Conservation (phyloP, 2,329 filamentous ascomycete species). For the Paracoccidioides lutzii region DNA sequence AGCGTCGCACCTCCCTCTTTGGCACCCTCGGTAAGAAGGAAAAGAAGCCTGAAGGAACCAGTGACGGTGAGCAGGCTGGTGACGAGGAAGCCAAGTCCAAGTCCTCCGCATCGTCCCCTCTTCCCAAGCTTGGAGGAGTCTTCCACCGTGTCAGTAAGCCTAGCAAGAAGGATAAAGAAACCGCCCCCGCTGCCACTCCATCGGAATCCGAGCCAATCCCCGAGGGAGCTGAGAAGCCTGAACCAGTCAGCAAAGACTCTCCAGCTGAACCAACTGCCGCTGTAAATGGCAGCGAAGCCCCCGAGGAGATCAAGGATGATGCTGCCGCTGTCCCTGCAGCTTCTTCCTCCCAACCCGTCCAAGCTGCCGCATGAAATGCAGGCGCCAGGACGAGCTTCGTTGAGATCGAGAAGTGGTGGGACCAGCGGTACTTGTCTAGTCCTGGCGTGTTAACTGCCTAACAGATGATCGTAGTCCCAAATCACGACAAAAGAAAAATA, state of each 20-base stretch:
- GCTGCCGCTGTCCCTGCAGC: slow-evolving; percentile 20
- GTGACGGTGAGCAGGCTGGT: slow-evolving; percentile 32
- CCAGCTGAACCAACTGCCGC: slow-evolving; percentile 18
- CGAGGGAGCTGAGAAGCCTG: slow-evolving; percentile 20
- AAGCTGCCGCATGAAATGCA: slow-evolving; percentile 32
- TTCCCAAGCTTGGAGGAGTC: slow-evolving; percentile 32
- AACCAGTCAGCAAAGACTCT: slow-evolving; percentile 9
- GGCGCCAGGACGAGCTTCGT: slow-evolving; percentile 20
- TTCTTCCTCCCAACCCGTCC: slow-evolving; percentile 26
- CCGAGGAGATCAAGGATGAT: slow-evolving; percentile 9
- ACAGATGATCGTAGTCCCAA: slow-evolving; percentile 1
- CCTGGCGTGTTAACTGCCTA: slow-evolving; percentile 13
- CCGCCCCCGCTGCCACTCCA: slow-evolving; percentile 18
- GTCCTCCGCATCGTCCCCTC: slow-evolving; percentile 17
- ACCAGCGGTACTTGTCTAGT: slow-evolving; percentile 21
- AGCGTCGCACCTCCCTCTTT: slow-evolving; percentile 43
- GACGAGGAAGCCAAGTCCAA: slow-evolving; percentile 34
- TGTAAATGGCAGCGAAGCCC: slow-evolving; percentile 18
- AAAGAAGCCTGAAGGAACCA: slow-evolving; percentile 37
- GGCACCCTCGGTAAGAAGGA: slow-evolving; percentile 42
- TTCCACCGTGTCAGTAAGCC: slow-evolving; percentile 39
- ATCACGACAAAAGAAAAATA: not conserved
- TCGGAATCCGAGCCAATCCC: slow-evolving; percentile 15
- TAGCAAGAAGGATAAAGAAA: slow-evolving; percentile 30
- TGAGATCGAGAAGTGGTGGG: slow-evolving; percentile 33